Base-by-base conservation (phyloP, 2,329 filamentous ascomycete species). In the Sporothrix brunneoviolacea region DNA sequence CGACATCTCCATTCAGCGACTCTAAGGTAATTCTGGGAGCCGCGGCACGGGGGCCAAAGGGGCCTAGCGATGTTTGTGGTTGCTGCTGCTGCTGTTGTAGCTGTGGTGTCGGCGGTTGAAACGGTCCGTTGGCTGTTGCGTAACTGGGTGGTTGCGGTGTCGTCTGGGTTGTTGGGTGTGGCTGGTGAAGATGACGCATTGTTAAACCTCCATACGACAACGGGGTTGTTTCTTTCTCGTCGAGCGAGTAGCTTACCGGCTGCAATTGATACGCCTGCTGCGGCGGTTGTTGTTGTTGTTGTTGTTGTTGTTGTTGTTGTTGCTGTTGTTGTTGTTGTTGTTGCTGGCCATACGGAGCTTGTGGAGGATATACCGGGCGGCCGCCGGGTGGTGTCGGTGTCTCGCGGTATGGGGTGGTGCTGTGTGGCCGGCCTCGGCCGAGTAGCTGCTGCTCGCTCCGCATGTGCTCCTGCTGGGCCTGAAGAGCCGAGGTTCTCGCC, bases 1-100 rank as follows among this genome's bases (percentile, higher is more conserved):
- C 82, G 65, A 96, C 84, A 70, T 96, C 90, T 71, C 79, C 80
- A 70, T 88, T 89, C 67, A 97, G 76, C 62, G 82, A 79, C 62
- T 87, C 84, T 72, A 86, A 73, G 70, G 80, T 82, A 71, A 77
- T 74, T 58, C 74, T 75, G 63, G 62, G 60, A 38, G 55, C 62
- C 40, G 58, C 54, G 45, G 66, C 64, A 65, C 64, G 62, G 70
- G 50, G 64, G 5, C 13, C 32, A 12, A 43, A 51, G 21, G 42
- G 42, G n/a, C 27, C 33, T 19, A 24, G 49, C 4, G 33, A 28
- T 5, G 24, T n/a, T n/a, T n/a, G 28, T 10, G n/a, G 27, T n/a
- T 36, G 48, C 12, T 45, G 27, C 41, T 53, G 53, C 4, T 27
- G 39, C n/a, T 44, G 41, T n/a, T 16, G 38, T n/a, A 19, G 12